These are phyloP conservation scores for Epichloe coenophiala DNA, from an alignment of 2,329 filamentous ascomycete genomes.

Conservation along the genomic window DNA sequence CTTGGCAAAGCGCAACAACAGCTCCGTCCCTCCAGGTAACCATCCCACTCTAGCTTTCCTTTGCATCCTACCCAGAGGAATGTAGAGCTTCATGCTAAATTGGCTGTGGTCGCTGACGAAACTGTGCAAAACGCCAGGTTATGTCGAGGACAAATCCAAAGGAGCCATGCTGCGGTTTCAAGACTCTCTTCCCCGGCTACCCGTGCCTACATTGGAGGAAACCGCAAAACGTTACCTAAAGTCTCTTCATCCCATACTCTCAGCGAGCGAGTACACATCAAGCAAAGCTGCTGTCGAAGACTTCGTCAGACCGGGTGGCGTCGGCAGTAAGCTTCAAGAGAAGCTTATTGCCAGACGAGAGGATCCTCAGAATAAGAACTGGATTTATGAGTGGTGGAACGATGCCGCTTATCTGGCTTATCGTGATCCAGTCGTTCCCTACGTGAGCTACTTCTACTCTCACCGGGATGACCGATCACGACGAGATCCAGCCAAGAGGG, in stretches of 20 bases:
- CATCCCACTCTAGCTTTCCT: neutral
- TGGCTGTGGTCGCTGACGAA: neutral
- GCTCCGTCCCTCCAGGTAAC: slow-evolving; percentile 40
- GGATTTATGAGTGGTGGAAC: slow-evolving; percentile 98
- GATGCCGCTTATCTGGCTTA: slow-evolving; percentile 83
- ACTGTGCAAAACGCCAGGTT: slow-evolving; percentile 38
- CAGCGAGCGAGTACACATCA: slow-evolving; percentile 50
- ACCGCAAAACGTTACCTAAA: slow-evolving; percentile 71
- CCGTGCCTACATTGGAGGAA: slow-evolving; percentile 72
- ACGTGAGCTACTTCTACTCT: slow-evolving; percentile 99
- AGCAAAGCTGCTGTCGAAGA: slow-evolving; percentile 77
- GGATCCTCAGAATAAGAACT: slow-evolving; percentile 75
- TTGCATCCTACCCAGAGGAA: neutral
- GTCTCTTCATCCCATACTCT: slow-evolving; percentile 62
- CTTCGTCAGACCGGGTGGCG: slow-evolving; percentile 76
- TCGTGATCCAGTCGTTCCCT: slow-evolving; percentile 90
- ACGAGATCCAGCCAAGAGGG: slow-evolving; percentile 80
- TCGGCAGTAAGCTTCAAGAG: slow-evolving; percentile 75
- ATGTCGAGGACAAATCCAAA: slow-evolving; percentile 67
- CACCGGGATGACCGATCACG: slow-evolving; percentile 85
- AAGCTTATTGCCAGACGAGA: slow-evolving; percentile 68
- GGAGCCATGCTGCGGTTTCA: slow-evolving; percentile 75
- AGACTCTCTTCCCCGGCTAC: slow-evolving; percentile 67
- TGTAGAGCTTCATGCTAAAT: neutral
- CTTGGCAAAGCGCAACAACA: slow-evolving; percentile 39